Percentiles rank a stretch among this genome's conserved stretches.
Conservation (phyloP, 306 rosid species). For the Lablab purpureus region DNA sequence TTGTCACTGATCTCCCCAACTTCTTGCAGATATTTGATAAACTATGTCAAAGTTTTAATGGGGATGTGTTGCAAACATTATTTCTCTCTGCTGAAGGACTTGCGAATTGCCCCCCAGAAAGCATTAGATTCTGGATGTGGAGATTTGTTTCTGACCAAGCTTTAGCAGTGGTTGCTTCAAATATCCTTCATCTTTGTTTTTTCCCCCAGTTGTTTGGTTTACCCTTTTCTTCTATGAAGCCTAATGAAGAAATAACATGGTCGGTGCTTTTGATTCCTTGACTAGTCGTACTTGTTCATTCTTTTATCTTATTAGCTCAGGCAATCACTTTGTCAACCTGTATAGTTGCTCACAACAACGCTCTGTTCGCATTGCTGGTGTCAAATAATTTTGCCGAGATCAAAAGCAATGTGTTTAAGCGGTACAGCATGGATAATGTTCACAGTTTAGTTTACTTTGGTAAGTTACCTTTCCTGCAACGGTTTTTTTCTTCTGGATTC, state of each 20-base stretch:
- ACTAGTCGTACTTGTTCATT: slow-evolving; percentile 82
- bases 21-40: slow-evolving; percentile 94
- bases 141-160: slow-evolving; percentile 78
- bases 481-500: slow-evolving; percentile 17
- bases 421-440: slow-evolving; percentile 88
- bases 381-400: slow-evolving; percentile 98
- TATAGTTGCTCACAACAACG: slow-evolving; percentile 96
- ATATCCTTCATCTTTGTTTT: slow-evolving; percentile 71
- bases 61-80: slow-evolving; percentile 90
- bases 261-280: slow-evolving; percentile 65
- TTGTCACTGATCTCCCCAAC: slow-evolving; percentile 46
- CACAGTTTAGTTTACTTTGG: slow-evolving; percentile 95
- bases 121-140: slow-evolving; percentile 76
- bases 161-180: slow-evolving; percentile 89
- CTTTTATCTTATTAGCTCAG: slow-evolving; percentile 96
- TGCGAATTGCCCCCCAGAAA: slow-evolving; percentile 79
- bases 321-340: slow-evolving; percentile 97
- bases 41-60: slow-evolving; percentile 91
- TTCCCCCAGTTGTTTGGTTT: slow-evolving; percentile 23
- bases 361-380: slow-evolving; percentile 91
- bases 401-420: slow-evolving; percentile 93
- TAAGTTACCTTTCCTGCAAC: slow-evolving; percentile 54
- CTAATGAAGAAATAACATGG: not conserved
- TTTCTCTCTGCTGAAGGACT: slow-evolving; percentile 93
- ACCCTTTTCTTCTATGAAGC: slow-evolving; percentile 38